Evolutionary conservation across 139 green algal genomes (phyloP).

Genomic region (Zygnema cylindricum): DNA sequence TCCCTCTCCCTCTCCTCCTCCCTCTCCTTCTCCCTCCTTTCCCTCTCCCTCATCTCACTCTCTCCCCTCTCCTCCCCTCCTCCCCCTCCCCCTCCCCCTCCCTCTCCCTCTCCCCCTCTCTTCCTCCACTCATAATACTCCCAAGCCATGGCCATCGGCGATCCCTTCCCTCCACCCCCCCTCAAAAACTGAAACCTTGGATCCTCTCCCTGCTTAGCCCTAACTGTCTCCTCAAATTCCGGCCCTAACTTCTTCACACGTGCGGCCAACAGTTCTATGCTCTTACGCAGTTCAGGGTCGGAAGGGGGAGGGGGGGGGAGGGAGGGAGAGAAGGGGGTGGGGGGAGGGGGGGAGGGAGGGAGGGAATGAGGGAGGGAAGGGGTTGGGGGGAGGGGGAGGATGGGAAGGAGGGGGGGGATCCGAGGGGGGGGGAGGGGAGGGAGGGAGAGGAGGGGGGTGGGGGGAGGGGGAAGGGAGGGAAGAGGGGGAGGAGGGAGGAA

Average conservation of each 20-base stretch:
- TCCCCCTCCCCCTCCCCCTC: not conserved
- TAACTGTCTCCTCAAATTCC: constrained; percentile 77
- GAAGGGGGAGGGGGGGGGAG: constrained; percentile 8
- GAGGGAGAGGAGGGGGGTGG: not conserved
- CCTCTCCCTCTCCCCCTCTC: not conserved
- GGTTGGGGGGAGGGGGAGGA: not conserved
- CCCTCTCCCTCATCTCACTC: not conserved
- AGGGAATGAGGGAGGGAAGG: not conserved
- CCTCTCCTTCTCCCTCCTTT: not conserved
- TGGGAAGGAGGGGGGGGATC: too few relatives aligned
- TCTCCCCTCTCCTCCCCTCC: not conserved
- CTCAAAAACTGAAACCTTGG: constrained; percentile 74
- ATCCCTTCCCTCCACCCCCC: not conserved
- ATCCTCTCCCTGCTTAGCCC: constrained; percentile 63
- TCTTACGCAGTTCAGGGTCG: constrained; percentile 25
- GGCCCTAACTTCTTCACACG: constrained; percentile 82
- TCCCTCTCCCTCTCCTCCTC: not conserved
- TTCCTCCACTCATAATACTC: constrained; percentile 31
- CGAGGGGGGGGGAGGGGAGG: not conserved
- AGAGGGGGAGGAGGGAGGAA: not conserved
- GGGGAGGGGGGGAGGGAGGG: not conserved
- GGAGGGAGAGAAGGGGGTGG: not conserved
- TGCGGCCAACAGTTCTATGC: constrained; percentile 73
- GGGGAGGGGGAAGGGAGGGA: not conserved
- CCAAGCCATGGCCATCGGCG: not conserved